phyloP scores from a whole-genome alignment of 306 rosid species.

The Cicer cuneatum region DNA sequence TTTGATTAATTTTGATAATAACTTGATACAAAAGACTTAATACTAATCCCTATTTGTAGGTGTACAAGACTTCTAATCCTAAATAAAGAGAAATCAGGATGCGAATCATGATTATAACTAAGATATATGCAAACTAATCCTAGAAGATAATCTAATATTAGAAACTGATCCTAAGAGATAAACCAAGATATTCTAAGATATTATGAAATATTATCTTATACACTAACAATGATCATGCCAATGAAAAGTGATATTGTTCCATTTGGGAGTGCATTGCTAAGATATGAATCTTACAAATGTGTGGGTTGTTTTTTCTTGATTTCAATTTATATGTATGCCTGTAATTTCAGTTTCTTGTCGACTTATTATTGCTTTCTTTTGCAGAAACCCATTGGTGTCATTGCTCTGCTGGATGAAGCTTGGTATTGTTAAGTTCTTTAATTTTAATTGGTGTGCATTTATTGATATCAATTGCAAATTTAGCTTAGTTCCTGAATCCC shows the following conservation, averaged over 20 bases:
- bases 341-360: slow-evolving; percentile 34
- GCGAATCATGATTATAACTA: too few species aligned
- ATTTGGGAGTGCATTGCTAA: slow-evolving; percentile 5
- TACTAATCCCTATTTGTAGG: too few species aligned
- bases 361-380: slow-evolving; percentile 55
- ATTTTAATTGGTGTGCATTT: slow-evolving; percentile 56
- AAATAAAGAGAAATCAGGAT: too few species aligned
- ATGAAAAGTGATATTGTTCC: slow-evolving; percentile 33
- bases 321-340: slow-evolving; percentile 27
- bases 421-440: slow-evolving; percentile 76
- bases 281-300: slow-evolving; percentile 30
- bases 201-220: not conserved
- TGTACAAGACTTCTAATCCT: too few species aligned
- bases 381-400: slow-evolving; percentile 96
- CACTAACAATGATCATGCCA: slow-evolving; percentile 6
- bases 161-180: too few species aligned
- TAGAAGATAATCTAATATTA: too few species aligned
- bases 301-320: not conserved
- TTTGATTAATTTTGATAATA: too few species aligned
- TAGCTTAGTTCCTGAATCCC: slow-evolving; percentile 57
- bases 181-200: too few species aligned
- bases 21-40: too few species aligned
- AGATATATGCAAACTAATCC: too few species aligned
- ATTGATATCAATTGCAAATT: slow-evolving; percentile 41
- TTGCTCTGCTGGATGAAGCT: slow-evolving; percentile 96